These are phyloP conservation scores for Linum lewisii DNA, from an alignment of 345 rosid genomes.

Conservation along the genomic window DNA sequence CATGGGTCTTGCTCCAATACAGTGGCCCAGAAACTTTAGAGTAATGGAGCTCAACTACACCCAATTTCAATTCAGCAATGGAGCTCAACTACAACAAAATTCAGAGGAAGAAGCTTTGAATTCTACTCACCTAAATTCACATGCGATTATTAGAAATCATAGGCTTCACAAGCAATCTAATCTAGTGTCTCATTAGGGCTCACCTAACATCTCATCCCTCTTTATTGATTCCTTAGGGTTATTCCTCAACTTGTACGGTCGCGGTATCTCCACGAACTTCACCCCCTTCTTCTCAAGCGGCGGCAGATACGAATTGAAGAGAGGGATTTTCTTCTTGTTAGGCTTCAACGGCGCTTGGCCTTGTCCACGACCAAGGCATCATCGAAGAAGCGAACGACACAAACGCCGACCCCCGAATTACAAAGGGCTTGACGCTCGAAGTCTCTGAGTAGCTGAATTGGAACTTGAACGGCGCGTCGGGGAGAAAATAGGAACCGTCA, in stretches of 20 bases:
- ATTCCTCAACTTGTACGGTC: conserved; percentile 50
- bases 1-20: too few relatives aligned
- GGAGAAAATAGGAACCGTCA: conserved; percentile 80
- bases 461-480: conserved; percentile 91
- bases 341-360: conserved; percentile 83
- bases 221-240: conserved; percentile 48
- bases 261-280: conserved; percentile 65
- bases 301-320: conserved; percentile 65
- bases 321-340: conserved; percentile 65
- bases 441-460: conserved; percentile 87
- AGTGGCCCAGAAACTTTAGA: too few relatives aligned
- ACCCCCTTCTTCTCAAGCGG: conserved; percentile 50
- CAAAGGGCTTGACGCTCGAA: conserved; percentile 69
- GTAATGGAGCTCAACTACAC: too few relatives aligned
- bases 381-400: conserved; percentile 89
- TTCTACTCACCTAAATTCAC: too few relatives aligned
- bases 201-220: conserved; percentile 69
- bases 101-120: too few relatives aligned
- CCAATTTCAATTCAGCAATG: conserved; percentile 5
- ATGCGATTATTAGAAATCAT: too few relatives aligned
- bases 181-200: conserved; percentile 80
- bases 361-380: conserved; percentile 96
- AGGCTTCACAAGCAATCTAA: too few relatives aligned
- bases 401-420: conserved; percentile 83
- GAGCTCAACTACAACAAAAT: too few relatives aligned